Percentiles rank a stretch among this genome's conserved stretches.
Evolutionary conservation across 306 rosid species (phyloP).

Genomic region (Rosa multiflora): DNA sequence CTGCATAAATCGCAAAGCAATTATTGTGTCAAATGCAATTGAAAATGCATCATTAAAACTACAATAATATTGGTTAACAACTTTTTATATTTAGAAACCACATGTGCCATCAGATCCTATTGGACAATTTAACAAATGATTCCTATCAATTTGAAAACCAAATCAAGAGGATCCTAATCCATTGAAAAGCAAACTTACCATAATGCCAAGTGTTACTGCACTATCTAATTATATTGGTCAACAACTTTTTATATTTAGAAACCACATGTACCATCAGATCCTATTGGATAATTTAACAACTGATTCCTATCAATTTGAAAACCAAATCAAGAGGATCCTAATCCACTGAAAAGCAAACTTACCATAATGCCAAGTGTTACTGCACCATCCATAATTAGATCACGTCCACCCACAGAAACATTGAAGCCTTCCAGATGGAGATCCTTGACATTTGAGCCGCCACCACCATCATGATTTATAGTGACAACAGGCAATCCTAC

Average conservation of each 20-base stretch:
- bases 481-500: conserved; percentile 87
- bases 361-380: too few species aligned
- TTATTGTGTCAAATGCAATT: conserved; percentile 1
- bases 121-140: not conserved
- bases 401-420: conserved; percentile 96
- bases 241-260: too few species aligned
- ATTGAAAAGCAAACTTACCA: conserved; percentile 47
- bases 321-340: too few species aligned
- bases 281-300: too few species aligned
- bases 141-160: not conserved
- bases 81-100: not conserved
- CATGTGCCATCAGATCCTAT: not conserved
- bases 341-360: too few species aligned
- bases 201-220: conserved; percentile 85
- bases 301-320: too few species aligned
- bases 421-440: conserved; percentile 86
- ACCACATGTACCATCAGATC: too few species aligned
- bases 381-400: conserved; percentile 89
- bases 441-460: conserved; percentile 82
- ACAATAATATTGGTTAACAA: not conserved
- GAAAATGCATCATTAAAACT: not conserved
- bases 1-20: conserved; percentile 33
- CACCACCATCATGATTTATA: conserved; percentile 65
- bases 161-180: not conserved
- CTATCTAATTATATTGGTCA: too few species aligned